phyloP scores from a whole-genome alignment of 805 yeast species.

The Monosporozyma solicola region DNA sequence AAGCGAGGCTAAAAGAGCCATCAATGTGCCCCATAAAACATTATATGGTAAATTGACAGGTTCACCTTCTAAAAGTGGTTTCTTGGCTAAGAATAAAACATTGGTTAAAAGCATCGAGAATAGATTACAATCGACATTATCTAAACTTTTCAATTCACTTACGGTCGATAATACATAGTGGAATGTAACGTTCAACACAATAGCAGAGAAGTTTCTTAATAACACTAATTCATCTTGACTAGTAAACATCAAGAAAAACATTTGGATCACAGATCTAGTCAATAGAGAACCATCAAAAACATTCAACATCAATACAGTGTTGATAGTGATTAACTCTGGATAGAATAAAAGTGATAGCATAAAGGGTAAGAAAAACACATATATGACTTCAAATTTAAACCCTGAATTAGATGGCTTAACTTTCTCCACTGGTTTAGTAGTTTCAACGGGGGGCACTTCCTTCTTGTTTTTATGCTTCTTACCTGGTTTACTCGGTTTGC shows the following conservation, averaged over 20 bases:
- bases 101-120: conserved; percentile 33
- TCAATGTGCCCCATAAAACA: conserved; percentile 27
- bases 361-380: conserved; percentile 29
- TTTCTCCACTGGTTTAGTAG: neutral
- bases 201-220: conserved; percentile 7
- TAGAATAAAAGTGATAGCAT: conserved; percentile 24
- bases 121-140: conserved; percentile 31
- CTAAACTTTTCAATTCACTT: conserved; percentile 32
- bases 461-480: neutral
- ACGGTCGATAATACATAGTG: conserved; percentile 21
- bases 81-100: conserved; percentile 23
- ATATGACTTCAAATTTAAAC: conserved; percentile 27
- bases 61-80: conserved; percentile 2
- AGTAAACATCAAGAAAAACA: conserved; percentile 17
- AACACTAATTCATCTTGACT: conserved; percentile 6
- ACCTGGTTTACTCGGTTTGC: neutral
- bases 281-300: conserved; percentile 18
- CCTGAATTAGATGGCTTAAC: neutral
- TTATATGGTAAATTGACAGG: conserved; percentile 19
- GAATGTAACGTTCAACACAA: conserved; percentile 22
- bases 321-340: conserved; percentile 19
- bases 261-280: conserved; percentile 20
- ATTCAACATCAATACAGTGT: conserved; percentile 27
- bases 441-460: neutral
- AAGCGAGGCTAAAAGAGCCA: conserved; percentile 23